Evolutionary conservation across 768 basidiomycete genomes (phyloP).

Genomic region (Leccinum truebloodii): DNA sequence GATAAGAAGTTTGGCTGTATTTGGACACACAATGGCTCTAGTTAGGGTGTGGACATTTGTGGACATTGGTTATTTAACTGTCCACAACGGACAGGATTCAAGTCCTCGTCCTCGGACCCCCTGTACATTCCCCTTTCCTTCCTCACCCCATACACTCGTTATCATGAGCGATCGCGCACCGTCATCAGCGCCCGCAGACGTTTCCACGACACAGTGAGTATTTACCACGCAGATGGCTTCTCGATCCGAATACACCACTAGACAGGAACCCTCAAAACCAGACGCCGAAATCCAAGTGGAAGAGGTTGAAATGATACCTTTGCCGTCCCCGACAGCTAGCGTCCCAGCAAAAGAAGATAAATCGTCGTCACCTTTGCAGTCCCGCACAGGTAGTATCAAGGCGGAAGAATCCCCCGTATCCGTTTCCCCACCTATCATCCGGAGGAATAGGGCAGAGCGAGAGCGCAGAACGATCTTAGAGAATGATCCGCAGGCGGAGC

Average conservation of each 20-base stretch:
- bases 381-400: not conserved
- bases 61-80: slow-evolving; percentile 2
- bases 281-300: slow-evolving; percentile 1
- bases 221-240: not conserved
- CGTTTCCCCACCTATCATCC: not conserved
- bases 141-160: slow-evolving; percentile 31
- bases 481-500: slow-evolving; percentile 52
- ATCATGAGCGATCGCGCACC: slow-evolving; percentile 30
- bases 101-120: slow-evolving; percentile 10
- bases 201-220: slow-evolving; percentile 19
- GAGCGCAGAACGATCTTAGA: slow-evolving; percentile 55
- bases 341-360: not conserved
- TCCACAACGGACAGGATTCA: slow-evolving; percentile 11
- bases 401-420: not conserved
- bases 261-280: slow-evolving; percentile 8
- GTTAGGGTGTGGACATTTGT: not conserved
- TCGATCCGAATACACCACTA: slow-evolving; percentile 14
- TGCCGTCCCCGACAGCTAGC: not conserved
- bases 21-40: slow-evolving; percentile 16
- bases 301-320: not conserved
- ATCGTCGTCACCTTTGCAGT: not conserved
- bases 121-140: slow-evolving; percentile 8
- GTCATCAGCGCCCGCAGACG: not conserved
- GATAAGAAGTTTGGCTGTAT: slow-evolving; percentile 25
- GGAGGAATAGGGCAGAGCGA: slow-evolving; percentile 25